Conservation (phyloP, 2,329 filamentous ascomycete genomes). For the Tolypocladium cylindrosporum region DNA sequence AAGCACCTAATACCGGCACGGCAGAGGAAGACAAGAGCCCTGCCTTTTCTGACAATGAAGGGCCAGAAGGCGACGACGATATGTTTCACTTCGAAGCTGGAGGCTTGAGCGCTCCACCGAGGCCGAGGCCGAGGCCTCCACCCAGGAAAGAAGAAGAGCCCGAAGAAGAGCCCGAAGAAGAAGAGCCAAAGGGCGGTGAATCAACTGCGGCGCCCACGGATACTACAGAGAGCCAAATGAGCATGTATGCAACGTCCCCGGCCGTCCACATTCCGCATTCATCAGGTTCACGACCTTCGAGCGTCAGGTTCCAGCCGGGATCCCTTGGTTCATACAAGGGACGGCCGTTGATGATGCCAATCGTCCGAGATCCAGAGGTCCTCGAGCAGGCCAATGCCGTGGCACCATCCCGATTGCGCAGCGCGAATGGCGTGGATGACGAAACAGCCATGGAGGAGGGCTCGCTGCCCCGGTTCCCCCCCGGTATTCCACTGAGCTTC, state of each 20-base stretch:
- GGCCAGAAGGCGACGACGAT: slow-evolving; percentile 7
- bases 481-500: slow-evolving; percentile 35
- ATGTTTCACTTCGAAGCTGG: slow-evolving; percentile 36
- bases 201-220: neutral
- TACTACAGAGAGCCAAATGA: neutral
- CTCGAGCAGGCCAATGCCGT: slow-evolving; percentile 37
- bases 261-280: slow-evolving; percentile 25
- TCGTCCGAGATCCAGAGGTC: slow-evolving; percentile 38
- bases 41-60: neutral
- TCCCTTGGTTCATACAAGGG: slow-evolving; percentile 46
- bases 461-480: slow-evolving; percentile 29
- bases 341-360: slow-evolving; percentile 39
- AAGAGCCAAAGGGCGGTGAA: slow-evolving; percentile 16
- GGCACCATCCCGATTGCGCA: slow-evolving; percentile 39
- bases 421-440: slow-evolving; percentile 44
- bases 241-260: slow-evolving; percentile 32
- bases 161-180: neutral
- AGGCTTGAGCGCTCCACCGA: slow-evolving; percentile 19
- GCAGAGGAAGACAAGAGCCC: slow-evolving; percentile 3
- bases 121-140: slow-evolving; percentile 8
- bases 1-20: neutral
- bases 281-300: slow-evolving; percentile 11
- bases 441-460: slow-evolving; percentile 36
- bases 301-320: slow-evolving; percentile 24
- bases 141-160: neutral